These are phyloP conservation scores for Fraxinus albicans DNA, from an alignment of 305 asterid species.

Conservation along the genomic window DNA sequence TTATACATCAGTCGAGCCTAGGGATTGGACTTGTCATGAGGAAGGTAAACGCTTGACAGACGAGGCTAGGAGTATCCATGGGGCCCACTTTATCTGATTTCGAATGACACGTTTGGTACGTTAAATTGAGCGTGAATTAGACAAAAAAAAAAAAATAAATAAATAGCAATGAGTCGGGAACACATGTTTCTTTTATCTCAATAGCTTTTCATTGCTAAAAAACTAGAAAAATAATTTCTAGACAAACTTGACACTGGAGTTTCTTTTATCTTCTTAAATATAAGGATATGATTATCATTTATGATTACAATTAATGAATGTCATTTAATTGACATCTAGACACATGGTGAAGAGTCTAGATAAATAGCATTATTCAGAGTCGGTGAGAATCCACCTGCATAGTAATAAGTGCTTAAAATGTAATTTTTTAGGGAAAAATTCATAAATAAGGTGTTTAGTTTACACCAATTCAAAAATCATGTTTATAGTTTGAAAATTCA, in stretches of 20 bases:
- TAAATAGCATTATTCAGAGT: no score
- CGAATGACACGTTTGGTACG: no score
- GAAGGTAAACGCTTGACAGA: background rate
- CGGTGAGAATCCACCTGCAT: background rate
- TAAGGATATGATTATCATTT: no score
- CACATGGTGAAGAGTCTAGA: no score
- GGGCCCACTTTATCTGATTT: background rate
- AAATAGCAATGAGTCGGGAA: background rate
- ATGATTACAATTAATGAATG: background rate
- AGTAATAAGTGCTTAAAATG: no score
- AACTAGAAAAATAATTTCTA: no score
- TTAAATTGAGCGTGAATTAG: background rate
- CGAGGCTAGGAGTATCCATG: background rate
- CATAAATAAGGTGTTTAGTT: no score
- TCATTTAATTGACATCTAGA: no score
- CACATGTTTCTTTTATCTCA: background rate
- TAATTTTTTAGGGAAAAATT: no score
- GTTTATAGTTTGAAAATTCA: no score
- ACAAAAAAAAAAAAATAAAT: background rate
- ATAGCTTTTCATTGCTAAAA: background rate
- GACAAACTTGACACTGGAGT: background rate
- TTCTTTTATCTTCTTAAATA: no score
- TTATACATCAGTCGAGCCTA: background rate
- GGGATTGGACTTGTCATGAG: slow-evolving; percentile 5
- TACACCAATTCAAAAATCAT: no score